Evolutionary conservation across 148 eudicot genomes (phyloP).

Genomic region (Rhododendron griersonianum): DNA sequence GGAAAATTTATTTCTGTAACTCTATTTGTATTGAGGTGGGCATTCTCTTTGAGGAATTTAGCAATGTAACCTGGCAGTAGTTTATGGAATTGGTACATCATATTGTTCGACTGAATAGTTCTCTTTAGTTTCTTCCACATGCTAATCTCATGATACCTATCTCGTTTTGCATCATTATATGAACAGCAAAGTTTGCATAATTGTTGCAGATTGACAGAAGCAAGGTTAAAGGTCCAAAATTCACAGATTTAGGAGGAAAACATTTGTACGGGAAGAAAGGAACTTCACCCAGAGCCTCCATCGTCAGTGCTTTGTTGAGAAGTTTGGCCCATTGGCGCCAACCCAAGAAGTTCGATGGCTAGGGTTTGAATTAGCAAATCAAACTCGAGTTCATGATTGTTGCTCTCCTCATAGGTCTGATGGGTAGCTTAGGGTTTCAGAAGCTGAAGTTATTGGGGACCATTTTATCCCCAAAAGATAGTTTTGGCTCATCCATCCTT

Average conservation of each 20-base stretch:
- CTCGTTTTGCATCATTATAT: not conserved
- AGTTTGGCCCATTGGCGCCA: slow-evolving; percentile 72
- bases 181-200: not conserved
- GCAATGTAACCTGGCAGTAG: not conserved
- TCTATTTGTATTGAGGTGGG: not conserved
- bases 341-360: slow-evolving; percentile 79
- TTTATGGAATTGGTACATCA: not conserved
- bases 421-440: slow-evolving; percentile 20
- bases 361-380: slow-evolving; percentile 19
- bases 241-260: slow-evolving; percentile 89
- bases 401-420: not conserved
- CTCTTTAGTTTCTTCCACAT: not conserved
- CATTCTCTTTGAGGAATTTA: not conserved
- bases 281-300: slow-evolving; percentile 47
- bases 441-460: slow-evolving; percentile 14
- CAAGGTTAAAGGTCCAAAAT: slow-evolving; percentile 73
- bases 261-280: slow-evolving; percentile 68
- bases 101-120: not conserved
- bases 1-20: not conserved
- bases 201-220: slow-evolving; percentile 80
- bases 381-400: slow-evolving; percentile 7
- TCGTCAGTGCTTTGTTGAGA: slow-evolving; percentile 62
- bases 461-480: slow-evolving; percentile 14
- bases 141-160: not conserved
- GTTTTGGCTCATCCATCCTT: slow-evolving; percentile 22